phyloP scores from a whole-genome alignment of 345 rosid genomes.

The Erucastrum elatum region DNA sequence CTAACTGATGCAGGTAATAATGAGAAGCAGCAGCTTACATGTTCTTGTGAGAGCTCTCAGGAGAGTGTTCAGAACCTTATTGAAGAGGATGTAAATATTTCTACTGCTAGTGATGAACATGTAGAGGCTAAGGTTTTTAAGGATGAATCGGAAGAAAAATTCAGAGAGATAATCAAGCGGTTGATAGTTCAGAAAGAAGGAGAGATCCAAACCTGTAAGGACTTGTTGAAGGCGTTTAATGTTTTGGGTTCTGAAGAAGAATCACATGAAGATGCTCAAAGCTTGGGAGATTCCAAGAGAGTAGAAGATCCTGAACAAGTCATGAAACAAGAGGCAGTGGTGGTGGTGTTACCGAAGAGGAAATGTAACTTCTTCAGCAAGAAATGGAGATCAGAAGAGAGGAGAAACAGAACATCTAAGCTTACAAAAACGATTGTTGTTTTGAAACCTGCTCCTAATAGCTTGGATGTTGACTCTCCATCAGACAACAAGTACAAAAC shows the following conservation, averaged over 20 bases:
- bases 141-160: conserved; percentile 55
- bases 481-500: conserved; percentile 62
- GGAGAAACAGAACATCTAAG: conserved; percentile 53
- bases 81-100: conserved; percentile 61
- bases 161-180: conserved; percentile 63
- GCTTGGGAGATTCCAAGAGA: conserved; percentile 27
- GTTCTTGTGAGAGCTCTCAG: too few relatives aligned
- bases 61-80: conserved; percentile 70
- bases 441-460: conserved; percentile 57
- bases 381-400: conserved; percentile 50
- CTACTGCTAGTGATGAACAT: conserved; percentile 12
- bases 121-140: conserved; percentile 40
- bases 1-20: conserved; percentile 13
- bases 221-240: conserved; percentile 75
- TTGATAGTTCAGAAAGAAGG: conserved; percentile 63
- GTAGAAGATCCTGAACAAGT: conserved; percentile 12
- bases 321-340: conserved; percentile 9
- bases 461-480: conserved; percentile 41
- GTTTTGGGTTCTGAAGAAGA: conserved; percentile 73
- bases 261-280: conserved; percentile 49
- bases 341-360: not conserved
- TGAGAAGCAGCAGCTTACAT: not conserved
- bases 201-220: conserved; percentile 52
- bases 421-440: conserved; percentile 64
- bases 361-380: conserved; percentile 49